Conservation (phyloP, 768 basidiomycete species). For the Tulasnella calospora region DNA sequence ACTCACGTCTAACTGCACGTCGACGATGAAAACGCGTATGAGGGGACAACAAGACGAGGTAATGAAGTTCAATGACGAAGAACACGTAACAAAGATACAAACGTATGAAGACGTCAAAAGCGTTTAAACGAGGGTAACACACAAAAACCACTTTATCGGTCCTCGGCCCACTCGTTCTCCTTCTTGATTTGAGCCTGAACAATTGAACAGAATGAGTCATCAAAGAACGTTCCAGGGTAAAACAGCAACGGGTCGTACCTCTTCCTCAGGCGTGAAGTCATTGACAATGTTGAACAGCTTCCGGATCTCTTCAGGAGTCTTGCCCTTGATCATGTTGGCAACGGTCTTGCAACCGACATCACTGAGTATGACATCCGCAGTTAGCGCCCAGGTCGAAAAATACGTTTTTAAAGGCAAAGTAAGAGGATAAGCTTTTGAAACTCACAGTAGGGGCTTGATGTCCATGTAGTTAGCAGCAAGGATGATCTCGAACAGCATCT, state of each 20-base stretch:
- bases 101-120: constrained; percentile 16
- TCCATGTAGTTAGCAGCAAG: constrained; percentile 99
- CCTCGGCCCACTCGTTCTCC: constrained; percentile 65
- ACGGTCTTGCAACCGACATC: constrained; percentile 98
- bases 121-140: neutral
- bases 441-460: constrained; percentile 95
- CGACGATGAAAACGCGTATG: neutral
- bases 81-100: neutral
- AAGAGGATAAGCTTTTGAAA: constrained; percentile 24
- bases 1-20: neutral
- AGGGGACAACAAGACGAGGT: neutral
- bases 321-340: constrained; percentile 99
- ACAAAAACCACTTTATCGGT: constrained; percentile 26
- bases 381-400: neutral
- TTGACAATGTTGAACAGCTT: constrained; percentile 97
- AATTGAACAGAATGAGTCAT: constrained; percentile 27
- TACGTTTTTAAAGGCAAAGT: neutral
- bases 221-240: constrained; percentile 17
- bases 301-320: constrained; percentile 98
- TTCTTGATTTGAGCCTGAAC: constrained; percentile 94
- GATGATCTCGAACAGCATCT: constrained; percentile 99
- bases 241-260: constrained; percentile 49
- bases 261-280: constrained; percentile 98
- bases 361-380: constrained; percentile 43
- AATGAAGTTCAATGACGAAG: neutral